Evolutionary conservation across 139 green algal genomes (phyloP).

Genomic region (Monoraphidium neglectum): DNA sequence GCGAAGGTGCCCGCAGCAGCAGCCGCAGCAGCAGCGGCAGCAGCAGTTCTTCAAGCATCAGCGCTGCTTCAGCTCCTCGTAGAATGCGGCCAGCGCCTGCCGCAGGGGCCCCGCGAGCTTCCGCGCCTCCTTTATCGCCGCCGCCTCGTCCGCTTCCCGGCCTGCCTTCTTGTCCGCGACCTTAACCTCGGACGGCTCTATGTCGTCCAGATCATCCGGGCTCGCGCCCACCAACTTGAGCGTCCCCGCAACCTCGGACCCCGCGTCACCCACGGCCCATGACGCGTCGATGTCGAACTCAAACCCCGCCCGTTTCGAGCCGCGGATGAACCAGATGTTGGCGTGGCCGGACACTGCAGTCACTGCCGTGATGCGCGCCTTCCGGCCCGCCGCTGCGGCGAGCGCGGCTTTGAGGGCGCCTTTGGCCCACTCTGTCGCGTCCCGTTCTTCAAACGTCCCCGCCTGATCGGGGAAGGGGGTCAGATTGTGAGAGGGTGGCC

Average conservation of each 20-base stretch:
- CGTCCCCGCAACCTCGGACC: slow-evolving; percentile 6
- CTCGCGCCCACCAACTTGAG: slow-evolving; percentile 13
- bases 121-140: not conserved
- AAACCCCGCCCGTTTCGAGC: slow-evolving; percentile 40
- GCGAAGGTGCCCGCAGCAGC: no score
- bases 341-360: slow-evolving; percentile 9
- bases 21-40: no score
- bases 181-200: slow-evolving; percentile 8
- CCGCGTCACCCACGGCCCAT: not conserved
- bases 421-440: slow-evolving; percentile 39
- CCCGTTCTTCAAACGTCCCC: slow-evolving; percentile 52
- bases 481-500: no score
- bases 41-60: no score
- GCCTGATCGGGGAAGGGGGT: slow-evolving; percentile 7
- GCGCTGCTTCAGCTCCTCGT: slow-evolving; percentile 10
- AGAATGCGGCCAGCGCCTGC: slow-evolving; percentile 3
- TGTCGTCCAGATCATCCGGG: slow-evolving; percentile 35
- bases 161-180: slow-evolving; percentile 1
- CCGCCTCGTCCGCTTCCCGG: not conserved
- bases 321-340: slow-evolving; percentile 36
- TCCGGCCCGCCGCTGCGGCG: not conserved
- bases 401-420: slow-evolving; percentile 18
- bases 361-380: not conserved
- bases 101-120: slow-evolving; percentile 7
- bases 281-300: slow-evolving; percentile 22